Evolutionary conservation across 1,284 basidiomycete species (phyloP).

Genomic region (Ustilago loliicola): DNA sequence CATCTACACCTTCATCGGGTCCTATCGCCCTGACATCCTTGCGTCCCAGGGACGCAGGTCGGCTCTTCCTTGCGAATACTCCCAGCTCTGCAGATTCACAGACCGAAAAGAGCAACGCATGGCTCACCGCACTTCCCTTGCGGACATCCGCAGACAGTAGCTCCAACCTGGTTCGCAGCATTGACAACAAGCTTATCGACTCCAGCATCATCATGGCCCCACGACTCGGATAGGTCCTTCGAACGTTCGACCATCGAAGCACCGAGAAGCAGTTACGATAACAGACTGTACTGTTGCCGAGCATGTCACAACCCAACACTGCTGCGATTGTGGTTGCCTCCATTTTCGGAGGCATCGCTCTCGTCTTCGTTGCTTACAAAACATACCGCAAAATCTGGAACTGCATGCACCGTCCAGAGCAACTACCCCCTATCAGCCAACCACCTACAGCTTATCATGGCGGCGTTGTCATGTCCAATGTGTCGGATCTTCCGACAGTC

Average conservation of each 20-base stretch:
- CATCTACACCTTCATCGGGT: not conserved
- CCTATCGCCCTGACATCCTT: not conserved
- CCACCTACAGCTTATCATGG: slow-evolving; percentile 49
- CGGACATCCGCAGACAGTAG: not conserved
- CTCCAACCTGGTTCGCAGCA: not conserved
- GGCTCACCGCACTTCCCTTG: not conserved
- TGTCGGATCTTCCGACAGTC: slow-evolving; percentile 22
- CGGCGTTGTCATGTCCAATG: slow-evolving; percentile 26
- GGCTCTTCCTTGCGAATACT: not conserved
- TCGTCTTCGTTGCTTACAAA: slow-evolving; percentile 52
- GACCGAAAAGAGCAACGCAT: not conserved
- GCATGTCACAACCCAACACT: slow-evolving; percentile 60
- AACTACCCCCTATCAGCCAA: slow-evolving; percentile 51
- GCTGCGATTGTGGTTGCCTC: slow-evolving; percentile 58
- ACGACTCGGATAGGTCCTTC: slow-evolving; percentile 4
- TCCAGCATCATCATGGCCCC: slow-evolving; percentile 9
- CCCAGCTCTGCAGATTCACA: not conserved
- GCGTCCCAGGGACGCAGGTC: not conserved
- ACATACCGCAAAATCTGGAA: slow-evolving; percentile 53
- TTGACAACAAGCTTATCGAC: not conserved
- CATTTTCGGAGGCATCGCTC: slow-evolving; percentile 57
- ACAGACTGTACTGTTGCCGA: not conserved
- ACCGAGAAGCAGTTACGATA: not conserved
- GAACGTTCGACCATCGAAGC: not conserved
- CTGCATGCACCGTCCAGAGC: slow-evolving; percentile 31